These are phyloP conservation scores for Monosporozyma servazzii DNA, from an alignment of 805 yeast genomes.

Conservation along the genomic window DNA sequence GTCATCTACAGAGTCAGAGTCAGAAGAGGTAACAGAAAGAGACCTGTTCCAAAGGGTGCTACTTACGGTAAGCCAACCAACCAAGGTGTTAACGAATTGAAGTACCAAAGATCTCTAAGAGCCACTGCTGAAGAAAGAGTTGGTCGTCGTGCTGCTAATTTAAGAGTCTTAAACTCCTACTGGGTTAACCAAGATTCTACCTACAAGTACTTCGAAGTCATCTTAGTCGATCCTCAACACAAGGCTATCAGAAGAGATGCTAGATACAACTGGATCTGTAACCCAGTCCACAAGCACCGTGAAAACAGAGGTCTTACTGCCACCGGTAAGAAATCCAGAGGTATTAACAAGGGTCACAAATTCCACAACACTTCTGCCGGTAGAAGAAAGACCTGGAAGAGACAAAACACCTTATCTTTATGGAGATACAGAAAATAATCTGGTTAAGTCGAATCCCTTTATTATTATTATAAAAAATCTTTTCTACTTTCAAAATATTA, in stretches of 20 bases:
- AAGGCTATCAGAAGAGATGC: constrained; percentile 98
- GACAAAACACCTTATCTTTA: constrained; percentile 93
- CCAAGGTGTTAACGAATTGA: constrained; percentile 99
- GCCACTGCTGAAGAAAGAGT: constrained; percentile 99
- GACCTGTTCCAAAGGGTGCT: constrained; percentile 99
- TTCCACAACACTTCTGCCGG: constrained; percentile 98
- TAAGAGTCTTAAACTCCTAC: constrained; percentile 99
- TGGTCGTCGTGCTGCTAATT: constrained; percentile 97
- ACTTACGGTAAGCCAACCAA: constrained; percentile 99
- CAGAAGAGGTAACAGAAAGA: constrained; percentile 99
- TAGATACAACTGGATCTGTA: constrained; percentile 98
- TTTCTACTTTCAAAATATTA: neutral
- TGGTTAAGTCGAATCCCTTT: constrained; percentile 10
- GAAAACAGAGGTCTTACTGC: constrained; percentile 98
- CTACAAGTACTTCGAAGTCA: constrained; percentile 98
- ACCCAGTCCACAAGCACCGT: constrained; percentile 99
- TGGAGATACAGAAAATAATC: constrained; percentile 96
- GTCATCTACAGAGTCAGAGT: constrained; percentile 98
- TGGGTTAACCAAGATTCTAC: constrained; percentile 99
- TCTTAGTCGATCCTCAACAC: constrained; percentile 95
- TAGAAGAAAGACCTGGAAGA: constrained; percentile 99
- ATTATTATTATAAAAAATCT: neutral
- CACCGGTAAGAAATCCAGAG: constrained; percentile 98
- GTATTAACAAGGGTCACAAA: constrained; percentile 99
- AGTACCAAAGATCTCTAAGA: constrained; percentile 97